Evolutionary conservation across 345 rosid species (phyloP).

Genomic region (Jatropha curcas): DNA sequence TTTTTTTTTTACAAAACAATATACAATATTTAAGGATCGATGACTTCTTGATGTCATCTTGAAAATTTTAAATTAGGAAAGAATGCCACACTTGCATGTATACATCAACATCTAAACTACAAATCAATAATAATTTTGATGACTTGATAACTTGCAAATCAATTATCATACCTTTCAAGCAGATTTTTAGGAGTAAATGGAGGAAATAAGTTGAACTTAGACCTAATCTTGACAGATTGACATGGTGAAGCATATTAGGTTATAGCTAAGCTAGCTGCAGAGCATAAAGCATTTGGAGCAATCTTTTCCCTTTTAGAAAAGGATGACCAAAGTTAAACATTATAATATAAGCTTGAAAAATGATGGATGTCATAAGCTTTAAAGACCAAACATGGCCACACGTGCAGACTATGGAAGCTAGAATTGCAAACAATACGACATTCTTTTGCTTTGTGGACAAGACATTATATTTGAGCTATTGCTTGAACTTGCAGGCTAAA

Average conservation of each 20-base stretch:
- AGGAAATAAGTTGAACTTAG: neutral
- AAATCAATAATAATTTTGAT: too few relatives aligned
- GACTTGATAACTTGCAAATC: too few relatives aligned
- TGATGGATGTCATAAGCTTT: slow-evolving; percentile 7
- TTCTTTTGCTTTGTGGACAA: slow-evolving; percentile 2
- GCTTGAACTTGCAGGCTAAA: slow-evolving; percentile 14
- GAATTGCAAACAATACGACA: neutral
- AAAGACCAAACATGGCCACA: neutral
- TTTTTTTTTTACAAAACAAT: too few relatives aligned
- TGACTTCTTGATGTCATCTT: too few relatives aligned
- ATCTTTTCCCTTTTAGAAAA: neutral
- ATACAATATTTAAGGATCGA: too few relatives aligned
- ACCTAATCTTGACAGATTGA: neutral
- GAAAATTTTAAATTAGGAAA: too few relatives aligned
- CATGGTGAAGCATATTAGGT: slow-evolving; percentile 1
- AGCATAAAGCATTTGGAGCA: neutral
- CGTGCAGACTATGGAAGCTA: neutral
- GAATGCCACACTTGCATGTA: too few relatives aligned
- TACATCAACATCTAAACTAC: too few relatives aligned
- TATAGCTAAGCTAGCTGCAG: neutral
- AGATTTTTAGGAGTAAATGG: neutral
- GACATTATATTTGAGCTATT: neutral
- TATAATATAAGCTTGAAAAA: neutral
- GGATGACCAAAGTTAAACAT: neutral
- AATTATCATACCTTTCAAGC: too few relatives aligned